Percentiles rank a stretch among this genome's conserved stretches.
Conservation (phyloP, 148 eudicot genomes). For the Heliosperma pusillum region DNA sequence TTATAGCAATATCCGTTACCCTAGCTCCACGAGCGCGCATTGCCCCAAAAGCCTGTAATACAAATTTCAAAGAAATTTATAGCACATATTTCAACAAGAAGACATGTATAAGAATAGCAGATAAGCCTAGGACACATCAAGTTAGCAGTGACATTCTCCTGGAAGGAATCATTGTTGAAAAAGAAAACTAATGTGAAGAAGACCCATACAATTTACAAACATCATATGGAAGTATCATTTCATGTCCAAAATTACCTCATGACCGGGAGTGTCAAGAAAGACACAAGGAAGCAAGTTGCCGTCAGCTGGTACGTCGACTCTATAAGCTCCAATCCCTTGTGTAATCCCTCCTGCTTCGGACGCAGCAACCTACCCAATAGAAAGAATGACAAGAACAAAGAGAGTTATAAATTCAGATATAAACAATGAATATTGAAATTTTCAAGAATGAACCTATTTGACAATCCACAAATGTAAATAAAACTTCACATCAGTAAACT, state of each 20-base stretch:
- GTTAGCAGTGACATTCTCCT: not conserved
- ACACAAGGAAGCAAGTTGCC: conserved; percentile 70
- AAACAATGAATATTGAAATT: not conserved
- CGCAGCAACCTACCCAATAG: conserved; percentile 67
- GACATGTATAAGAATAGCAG: not conserved
- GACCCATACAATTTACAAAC: conserved; percentile 6
- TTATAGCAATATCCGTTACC: conserved; percentile 91
- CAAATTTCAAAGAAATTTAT: conserved; percentile 15
- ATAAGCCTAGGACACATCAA: not conserved
- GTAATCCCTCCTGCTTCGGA: conserved; percentile 99
- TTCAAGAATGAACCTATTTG: not conserved
- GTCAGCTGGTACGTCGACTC: conserved; percentile 78
- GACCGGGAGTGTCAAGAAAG: conserved; percentile 99
- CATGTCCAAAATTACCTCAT: conserved; percentile 47
- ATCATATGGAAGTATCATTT: not conserved
- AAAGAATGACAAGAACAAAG: conserved; percentile 26
- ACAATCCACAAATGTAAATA: not conserved
- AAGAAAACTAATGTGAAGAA: not conserved
- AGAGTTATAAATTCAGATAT: conserved; percentile 18
- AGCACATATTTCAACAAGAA: conserved; percentile 4
- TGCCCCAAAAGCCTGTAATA: conserved; percentile 89
- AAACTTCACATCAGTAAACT: not conserved
- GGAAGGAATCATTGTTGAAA: not conserved
- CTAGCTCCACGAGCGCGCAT: conserved; percentile 99
- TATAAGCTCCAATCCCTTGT: conserved; percentile 98